Evolutionary conservation across 2,329 filamentous ascomycete species (phyloP), one percentile per base, ranked within the genome.

Genomic region (Fusarium luffae): DNA sequence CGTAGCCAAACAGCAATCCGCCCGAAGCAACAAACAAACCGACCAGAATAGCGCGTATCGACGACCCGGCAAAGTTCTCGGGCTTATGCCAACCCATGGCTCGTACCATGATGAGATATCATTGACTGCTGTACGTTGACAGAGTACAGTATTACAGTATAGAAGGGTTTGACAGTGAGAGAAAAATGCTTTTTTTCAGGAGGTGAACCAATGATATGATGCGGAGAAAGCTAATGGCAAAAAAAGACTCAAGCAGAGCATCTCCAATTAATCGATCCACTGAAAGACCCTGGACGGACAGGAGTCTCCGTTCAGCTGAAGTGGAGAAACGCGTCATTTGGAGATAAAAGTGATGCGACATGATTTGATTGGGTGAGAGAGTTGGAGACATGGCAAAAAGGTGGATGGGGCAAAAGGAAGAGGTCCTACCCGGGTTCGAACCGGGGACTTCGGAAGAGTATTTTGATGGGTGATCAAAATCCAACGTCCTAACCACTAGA

Each of bases 1-100:
- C 89, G 77, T 91, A 92, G 70, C 90, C 90, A 79, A 91, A 92
- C 56, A 92, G 82, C 49, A 92, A 80, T 67, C 90, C 90, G 75
- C 89, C 90, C 57, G 87, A 89, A 66, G 90, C 89, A 72, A 92
- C 90, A 78, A 92, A 92, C 71, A 90, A 81, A 66, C 89, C 89
- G 79, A 92, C 86, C 86, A 92, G 89, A 79, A 92, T 90, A 74
- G 89, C 89, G 73, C 89, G 88, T 77, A 89, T 89, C 75, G 91
- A 89, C 74, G 89, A 91, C 77, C 91, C 91, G 77, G 90, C 88
- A 79, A 91, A 89, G 84, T 90, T 90, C 81, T 90, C 88, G 79
- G 91, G 91, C 83, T 92, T 92, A 73, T 88, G 89, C 89, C 88
- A 90, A 81, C 87, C 86, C 86, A 89, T 89, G 86, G 86, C 86